Conservation (phyloP, 352 stramenopile genomes). For the Globisporangium splendens region DNA sequence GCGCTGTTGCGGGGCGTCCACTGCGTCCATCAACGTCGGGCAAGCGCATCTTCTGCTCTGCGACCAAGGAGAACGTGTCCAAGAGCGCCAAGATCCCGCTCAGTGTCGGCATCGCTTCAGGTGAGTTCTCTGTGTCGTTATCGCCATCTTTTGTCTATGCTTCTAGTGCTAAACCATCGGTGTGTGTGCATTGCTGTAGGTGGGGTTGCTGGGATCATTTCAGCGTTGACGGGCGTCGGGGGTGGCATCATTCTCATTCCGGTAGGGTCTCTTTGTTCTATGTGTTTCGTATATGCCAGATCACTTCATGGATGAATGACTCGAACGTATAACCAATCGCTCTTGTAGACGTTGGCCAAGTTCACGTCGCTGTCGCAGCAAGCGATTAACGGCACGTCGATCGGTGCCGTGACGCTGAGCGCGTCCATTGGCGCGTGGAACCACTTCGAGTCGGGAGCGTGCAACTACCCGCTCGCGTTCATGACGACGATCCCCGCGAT, state of each 20-base stretch:
- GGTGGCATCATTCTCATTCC: conserved; percentile 84
- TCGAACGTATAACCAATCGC: not conserved
- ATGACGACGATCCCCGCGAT: conserved; percentile 72
- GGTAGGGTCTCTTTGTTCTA: conserved; percentile 21
- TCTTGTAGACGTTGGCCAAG: conserved; percentile 61
- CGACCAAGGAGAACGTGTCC: conserved; percentile 27
- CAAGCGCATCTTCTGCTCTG: conserved; percentile 47
- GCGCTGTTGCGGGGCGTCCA: conserved; percentile 1
- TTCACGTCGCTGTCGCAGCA: conserved; percentile 79
- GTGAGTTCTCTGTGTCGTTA: conserved; percentile 8
- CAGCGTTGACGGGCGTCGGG: conserved; percentile 75
- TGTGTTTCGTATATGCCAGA: not conserved
- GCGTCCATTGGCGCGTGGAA: conserved; percentile 70
- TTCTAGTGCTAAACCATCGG: not conserved
- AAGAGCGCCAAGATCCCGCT: conserved; percentile 42
- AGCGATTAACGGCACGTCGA: conserved; percentile 78
- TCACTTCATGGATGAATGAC: not conserved
- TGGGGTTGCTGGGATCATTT: conserved; percentile 65
- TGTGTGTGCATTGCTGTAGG: conserved; percentile 18
- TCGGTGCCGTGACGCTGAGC: conserved; percentile 72
- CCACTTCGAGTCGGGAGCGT: conserved; percentile 59
- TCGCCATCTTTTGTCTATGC: not conserved
- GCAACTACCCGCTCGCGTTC: conserved; percentile 74
- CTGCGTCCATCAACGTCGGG: conserved; percentile 5
- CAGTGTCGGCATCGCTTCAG: conserved; percentile 35